Base-by-base conservation (phyloP, 768 basidiomycete genomes). In the Gautieria morchelliformis region DNA sequence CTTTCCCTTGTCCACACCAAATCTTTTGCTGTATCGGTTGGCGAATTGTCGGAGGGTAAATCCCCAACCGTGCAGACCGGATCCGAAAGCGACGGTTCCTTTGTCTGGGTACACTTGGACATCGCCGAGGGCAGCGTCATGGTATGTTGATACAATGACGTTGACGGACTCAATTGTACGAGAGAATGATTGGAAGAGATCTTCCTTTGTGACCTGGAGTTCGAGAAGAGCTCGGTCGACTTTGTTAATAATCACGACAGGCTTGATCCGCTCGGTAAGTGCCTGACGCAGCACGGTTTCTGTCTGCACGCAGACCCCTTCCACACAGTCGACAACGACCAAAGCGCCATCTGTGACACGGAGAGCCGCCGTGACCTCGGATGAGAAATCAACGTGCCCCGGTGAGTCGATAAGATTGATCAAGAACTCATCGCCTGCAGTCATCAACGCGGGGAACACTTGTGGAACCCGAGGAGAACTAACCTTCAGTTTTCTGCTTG, bases 321-420 rank as follows among this genome's bases (percentile, higher is more conserved):
- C 96, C 66, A 99, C 86, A 74, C 93, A 96, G 74, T 99, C 96
- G 68, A 99, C 96, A 71, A 99, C 96, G 67, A 99, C 96, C 64
- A 99, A 88, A 59, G 96, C 96, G 79, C 95, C 96, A 63, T 99
- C 96, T 62, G 96, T 99, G 68, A 99, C 96, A 77, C 96, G 96
- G 70, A 99, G 92, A 63, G 96, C 96, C 61, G 96, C 96, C 2
- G 96, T 99, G 66, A 99, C 96, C 75, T 99, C 96, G 53, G 96
- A 98, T 35, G 96, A 99, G 81, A 99, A 99, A 73, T 99, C 96
- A 73, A 99, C 96, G 83, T 99, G 96, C 67, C 96, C 96, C 54
- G 96, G 96, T 8, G 94, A 97, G 72, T 99, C 96, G 78, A 99
- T 98, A 77, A 99, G 76, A 78, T 99, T 99, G 81, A 99, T 97